These are phyloP conservation scores for Craspedostauros australis DNA, from an alignment of 108 stramenopile species.

Conservation along the genomic window DNA sequence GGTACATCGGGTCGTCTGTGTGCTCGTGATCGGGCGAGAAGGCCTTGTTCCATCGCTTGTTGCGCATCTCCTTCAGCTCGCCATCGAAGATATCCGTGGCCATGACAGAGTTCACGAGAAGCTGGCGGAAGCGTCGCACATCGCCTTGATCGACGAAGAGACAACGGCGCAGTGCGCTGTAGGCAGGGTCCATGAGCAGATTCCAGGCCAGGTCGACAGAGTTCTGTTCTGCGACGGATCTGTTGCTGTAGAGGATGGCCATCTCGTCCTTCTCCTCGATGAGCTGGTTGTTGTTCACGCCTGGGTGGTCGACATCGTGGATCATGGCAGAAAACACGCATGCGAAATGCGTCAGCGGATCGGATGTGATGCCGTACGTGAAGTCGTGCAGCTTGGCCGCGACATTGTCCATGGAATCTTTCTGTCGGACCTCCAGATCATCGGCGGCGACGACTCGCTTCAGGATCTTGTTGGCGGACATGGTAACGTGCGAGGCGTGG, in stretches of 20 bases:
- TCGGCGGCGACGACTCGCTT: slow-evolving; percentile 17
- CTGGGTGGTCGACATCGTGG: slow-evolving; percentile 24
- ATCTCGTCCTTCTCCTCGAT: slow-evolving; percentile 38
- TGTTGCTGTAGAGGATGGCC: slow-evolving; percentile 44
- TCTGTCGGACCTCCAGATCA: slow-evolving; percentile 3
- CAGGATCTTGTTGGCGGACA: slow-evolving; percentile 38
- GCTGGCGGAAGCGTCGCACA: slow-evolving; percentile 40
- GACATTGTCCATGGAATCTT: slow-evolving; percentile 1
- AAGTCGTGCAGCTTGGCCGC: not conserved
- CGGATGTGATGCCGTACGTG: slow-evolving; percentile 22
- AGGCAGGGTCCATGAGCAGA: slow-evolving; percentile 30
- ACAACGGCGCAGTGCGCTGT: slow-evolving; percentile 25
- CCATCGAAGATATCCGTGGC: slow-evolving; percentile 52
- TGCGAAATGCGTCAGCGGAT: slow-evolving; percentile 28
- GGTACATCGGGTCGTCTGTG: not conserved
- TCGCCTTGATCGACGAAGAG: slow-evolving; percentile 33
- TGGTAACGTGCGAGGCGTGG: slow-evolving; percentile 41
- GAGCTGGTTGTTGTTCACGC: slow-evolving; percentile 37
- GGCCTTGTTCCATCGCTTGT: slow-evolving; percentile 35
- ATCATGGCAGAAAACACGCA: slow-evolving; percentile 15
- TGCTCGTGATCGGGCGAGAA: slow-evolving; percentile 18
- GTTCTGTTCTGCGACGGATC: slow-evolving; percentile 45
- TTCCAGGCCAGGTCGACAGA: slow-evolving; percentile 43
- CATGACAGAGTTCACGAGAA: slow-evolving; percentile 44
- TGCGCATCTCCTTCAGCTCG: slow-evolving; percentile 22